A percentile compares a stretch with the other conserved stretches of the same genome.
These are phyloP conservation scores for Solanum raphanifolium DNA, from an alignment of 257 asterid species.

Conservation along the genomic window DNA sequence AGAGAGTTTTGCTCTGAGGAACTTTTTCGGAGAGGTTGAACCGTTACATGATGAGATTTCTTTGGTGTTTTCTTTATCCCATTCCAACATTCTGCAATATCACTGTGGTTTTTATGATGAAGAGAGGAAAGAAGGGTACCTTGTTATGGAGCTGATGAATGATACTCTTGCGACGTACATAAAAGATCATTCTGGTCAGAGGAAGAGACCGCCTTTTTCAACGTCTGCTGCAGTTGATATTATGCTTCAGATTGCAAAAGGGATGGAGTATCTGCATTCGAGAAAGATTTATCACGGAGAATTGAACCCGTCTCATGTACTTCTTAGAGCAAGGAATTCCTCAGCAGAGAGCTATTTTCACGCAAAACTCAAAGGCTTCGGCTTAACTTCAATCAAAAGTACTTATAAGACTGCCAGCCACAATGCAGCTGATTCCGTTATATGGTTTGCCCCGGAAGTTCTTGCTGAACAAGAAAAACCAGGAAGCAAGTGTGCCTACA, in stretches of 20 bases:
- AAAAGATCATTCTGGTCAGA: slow-evolving; percentile 54
- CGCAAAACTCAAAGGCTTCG: slow-evolving; percentile 55
- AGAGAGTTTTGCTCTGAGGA: slow-evolving; percentile 63
- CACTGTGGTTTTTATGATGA: slow-evolving; percentile 72
- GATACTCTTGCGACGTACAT: slow-evolving; percentile 50
- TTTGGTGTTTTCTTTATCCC: slow-evolving; percentile 44
- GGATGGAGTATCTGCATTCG: slow-evolving; percentile 81
- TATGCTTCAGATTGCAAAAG: slow-evolving; percentile 83
- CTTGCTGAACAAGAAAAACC: slow-evolving; percentile 49
- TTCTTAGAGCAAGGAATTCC: slow-evolving; percentile 35
- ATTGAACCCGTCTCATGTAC: slow-evolving; percentile 60
- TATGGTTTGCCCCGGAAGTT: slow-evolving; percentile 87
- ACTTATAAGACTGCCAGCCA: slow-evolving; percentile 9
- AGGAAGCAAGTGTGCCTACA: slow-evolving; percentile 12
- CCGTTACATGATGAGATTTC: slow-evolving; percentile 45
- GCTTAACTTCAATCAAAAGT: slow-evolving; percentile 31
- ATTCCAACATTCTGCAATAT: slow-evolving; percentile 62
- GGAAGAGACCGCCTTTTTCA: slow-evolving; percentile 47
- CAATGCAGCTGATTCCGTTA: slow-evolving; percentile 32
- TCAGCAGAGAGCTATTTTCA: slow-evolving; percentile 44
- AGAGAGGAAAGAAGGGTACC: slow-evolving; percentile 73
- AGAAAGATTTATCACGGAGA: slow-evolving; percentile 61
- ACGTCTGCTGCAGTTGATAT: slow-evolving; percentile 60
- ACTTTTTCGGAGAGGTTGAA: slow-evolving; percentile 54
- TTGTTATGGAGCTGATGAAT: slow-evolving; percentile 79